Evolutionary conservation across 2,329 filamentous ascomycete genomes (phyloP), one percentile per base, ranked within the genome.

Genomic region (Dissoconium aciculare): DNA sequence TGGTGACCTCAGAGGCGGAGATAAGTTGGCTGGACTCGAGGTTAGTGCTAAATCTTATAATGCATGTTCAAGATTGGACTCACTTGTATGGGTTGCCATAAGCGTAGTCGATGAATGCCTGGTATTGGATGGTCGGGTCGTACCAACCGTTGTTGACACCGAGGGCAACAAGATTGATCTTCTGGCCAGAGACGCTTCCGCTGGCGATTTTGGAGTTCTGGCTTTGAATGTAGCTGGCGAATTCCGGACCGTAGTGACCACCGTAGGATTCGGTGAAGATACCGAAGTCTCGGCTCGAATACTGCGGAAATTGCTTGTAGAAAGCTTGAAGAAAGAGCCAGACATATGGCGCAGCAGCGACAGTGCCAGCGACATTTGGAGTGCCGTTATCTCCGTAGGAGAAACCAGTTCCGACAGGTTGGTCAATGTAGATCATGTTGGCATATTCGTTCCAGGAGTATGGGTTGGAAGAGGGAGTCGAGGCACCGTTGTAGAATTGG

Each of bases 371-470:
- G 15, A 56, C 53, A 11, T 40, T 39, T 32, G 16, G 33, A 5
- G 32, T 17, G 17, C 37, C 35, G 21, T 49, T 42, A 4, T 41
- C 50, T 15, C 47, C 58, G 46, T 71, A 70, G 2, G 63, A 67
- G 48, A 69, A 68, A 2, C 69, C 69, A 15, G 65, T 62, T 17
- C 67, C 67, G n/a, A 69, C 55, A 6, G 71, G 71, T 50, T 75
- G 69, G 32, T 67, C 69, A 30, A 76, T 56, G 51, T 72, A 74
- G 11, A 75, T 54, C 51, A 75, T 56, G 43, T 72, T 73, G 26
- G 64, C 68, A 13, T 62, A 59, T 37, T 69, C 62, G 40, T 62
- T 71, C 66, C 66, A 74, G 8, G 64, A 62, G 52, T 71, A 64
- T 4, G 66, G 66, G 44, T 75, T 74, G 47, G 52, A 40, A 26